Evolutionary conservation across 1,284 basidiomycete species (phyloP).

Genomic region (Moesziomyces sp.): DNA sequence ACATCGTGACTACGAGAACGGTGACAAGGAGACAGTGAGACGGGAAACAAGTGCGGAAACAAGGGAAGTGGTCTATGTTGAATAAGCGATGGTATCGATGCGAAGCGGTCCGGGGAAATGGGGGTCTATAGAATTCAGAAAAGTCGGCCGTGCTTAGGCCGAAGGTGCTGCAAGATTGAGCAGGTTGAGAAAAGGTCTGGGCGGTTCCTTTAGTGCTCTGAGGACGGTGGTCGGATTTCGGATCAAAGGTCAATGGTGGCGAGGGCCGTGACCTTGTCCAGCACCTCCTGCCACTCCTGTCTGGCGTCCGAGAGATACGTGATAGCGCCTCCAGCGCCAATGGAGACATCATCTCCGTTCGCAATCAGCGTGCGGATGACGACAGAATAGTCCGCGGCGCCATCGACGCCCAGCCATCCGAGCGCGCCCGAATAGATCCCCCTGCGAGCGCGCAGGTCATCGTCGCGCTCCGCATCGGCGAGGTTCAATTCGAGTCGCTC

Average conservation of each 20-base stretch:
- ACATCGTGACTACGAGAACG: background rate
- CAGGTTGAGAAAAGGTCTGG: too few species aligned
- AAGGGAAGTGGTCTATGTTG: constrained; percentile 7
- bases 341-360: constrained; percentile 72
- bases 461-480: constrained; percentile 26
- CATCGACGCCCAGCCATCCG: constrained; percentile 90
- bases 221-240: too few species aligned
- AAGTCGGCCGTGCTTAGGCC: constrained; percentile 10
- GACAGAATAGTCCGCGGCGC: constrained; percentile 92
- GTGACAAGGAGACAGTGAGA: background rate
- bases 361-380: constrained; percentile 92
- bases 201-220: too few species aligned
- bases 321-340: constrained; percentile 95
- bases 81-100: constrained; percentile 6
- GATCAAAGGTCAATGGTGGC: constrained; percentile 40
- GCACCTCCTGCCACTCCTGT: constrained; percentile 94
- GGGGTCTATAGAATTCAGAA: too few species aligned
- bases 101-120: background rate
- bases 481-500: constrained; percentile 76
- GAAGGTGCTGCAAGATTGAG: too few species aligned
- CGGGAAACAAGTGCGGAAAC: background rate
- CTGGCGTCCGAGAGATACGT: constrained; percentile 88
- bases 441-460: constrained; percentile 68
- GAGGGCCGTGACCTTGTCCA: constrained; percentile 74
- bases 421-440: constrained; percentile 85